Conservation (phyloP, 345 rosid species). For the Carallia brachiata region DNA sequence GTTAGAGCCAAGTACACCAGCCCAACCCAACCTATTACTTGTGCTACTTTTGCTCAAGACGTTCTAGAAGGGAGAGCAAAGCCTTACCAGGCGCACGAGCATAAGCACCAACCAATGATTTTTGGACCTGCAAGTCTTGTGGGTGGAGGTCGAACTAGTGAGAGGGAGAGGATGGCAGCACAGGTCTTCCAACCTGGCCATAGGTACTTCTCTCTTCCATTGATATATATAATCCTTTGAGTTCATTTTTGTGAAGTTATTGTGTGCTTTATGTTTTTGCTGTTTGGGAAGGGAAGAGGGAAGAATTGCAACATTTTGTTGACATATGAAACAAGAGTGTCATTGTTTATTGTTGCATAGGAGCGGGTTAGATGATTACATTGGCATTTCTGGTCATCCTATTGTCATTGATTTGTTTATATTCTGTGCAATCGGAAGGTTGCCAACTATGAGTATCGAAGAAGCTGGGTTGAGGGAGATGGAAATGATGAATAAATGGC, state of each 20-base stretch:
- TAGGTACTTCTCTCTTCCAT: conserved; percentile 42
- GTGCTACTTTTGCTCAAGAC: conserved; percentile 98
- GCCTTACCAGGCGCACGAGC: conserved; percentile 77
- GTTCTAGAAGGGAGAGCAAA: conserved; percentile 91
- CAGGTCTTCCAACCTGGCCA: conserved; percentile 82
- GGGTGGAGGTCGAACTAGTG: conserved; percentile 54
- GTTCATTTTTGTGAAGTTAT: too few relatives aligned
- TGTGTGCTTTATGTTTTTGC: not conserved
- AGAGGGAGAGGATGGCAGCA: conserved; percentile 87
- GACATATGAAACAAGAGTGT: not conserved
- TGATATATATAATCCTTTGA: too few relatives aligned
- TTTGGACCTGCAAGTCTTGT: conserved; percentile 91
- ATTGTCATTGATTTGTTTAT: conserved; percentile 11
- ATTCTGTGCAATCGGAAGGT: conserved; percentile 35
- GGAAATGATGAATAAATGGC: conserved; percentile 92
- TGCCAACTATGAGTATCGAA: conserved; percentile 99
- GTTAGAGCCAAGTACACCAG: conserved; percentile 53
- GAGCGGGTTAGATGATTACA: not conserved
- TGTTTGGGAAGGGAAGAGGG: not conserved
- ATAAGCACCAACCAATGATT: conserved; percentile 84
- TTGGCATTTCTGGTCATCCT: not conserved
- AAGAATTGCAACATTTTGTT: too few relatives aligned
- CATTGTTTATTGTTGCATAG: not conserved
- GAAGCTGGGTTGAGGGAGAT: conserved; percentile 94
- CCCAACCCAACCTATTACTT: conserved; percentile 80